Evolutionary conservation across 1,284 basidiomycete genomes (phyloP), one percentile per base, ranked within the genome.

Genomic region (Cutaneotrichosporon cutaneum): DNA sequence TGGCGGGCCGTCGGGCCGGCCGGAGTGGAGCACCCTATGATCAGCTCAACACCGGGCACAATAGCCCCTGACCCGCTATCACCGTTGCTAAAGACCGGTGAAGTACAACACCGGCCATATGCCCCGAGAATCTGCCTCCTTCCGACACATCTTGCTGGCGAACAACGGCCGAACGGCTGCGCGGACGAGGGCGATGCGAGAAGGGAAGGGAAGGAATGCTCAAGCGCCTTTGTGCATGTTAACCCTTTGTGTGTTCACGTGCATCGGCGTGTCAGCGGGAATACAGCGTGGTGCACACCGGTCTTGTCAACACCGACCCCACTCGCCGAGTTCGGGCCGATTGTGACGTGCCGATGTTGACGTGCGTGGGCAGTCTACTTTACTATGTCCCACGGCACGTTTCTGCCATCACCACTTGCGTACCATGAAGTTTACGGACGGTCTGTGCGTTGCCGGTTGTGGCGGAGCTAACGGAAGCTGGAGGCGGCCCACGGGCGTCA

Each of bases 381-480:
- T 18, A 42, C 39, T 42, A 18, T 4, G 27, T 18, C 39, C 18
- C 39, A n/a, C 39, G 39, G 16, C 18, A 4, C 18, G 39, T 14
- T n/a, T 42, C 39, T n/a, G 10, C 14, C 39, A 42, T n/a, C 39
- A 42, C 39, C 39, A 42, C 18, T 7, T n/a, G 35, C 35, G 2
- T 21, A 59, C 50, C 30, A 79, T 79, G 77, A 77, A 73, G 67
- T 77, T 78, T 60, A 78, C 73, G 18, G 78, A 89, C 78, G 87
- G 88, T 22, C 86, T 89, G 72, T 74, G 57, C 69, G 72, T 70
- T 5, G 3, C 2, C 7, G 21, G 30, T n/a, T 2, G 58, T 6
- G 21, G 3, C 21, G 6, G 8, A 26, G 47, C 36, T 60, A 32
- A 24, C 13, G 13, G 10, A 39, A 72, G 72, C 54, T 76, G 74